Percentiles rank a stretch among this genome's conserved stretches.
Conservation (phyloP, 2,329 filamentous ascomycete genomes). For the Ophiostoma sp. region DNA sequence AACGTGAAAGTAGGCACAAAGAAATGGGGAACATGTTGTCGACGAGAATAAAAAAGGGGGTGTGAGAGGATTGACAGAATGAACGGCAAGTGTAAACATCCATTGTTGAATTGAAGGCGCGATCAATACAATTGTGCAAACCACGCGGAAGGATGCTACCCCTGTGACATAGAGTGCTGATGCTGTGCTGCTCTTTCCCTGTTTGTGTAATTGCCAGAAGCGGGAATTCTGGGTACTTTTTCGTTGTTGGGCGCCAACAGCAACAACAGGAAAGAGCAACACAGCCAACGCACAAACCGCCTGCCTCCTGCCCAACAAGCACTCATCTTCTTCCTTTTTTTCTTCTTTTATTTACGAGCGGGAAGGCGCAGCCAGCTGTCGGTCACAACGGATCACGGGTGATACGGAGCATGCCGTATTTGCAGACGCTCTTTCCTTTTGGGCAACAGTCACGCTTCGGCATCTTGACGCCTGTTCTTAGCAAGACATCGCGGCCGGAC, state of each 20-base stretch:
- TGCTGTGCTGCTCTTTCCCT: not conserved
- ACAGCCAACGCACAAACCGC: not conserved
- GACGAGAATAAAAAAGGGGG: not conserved
- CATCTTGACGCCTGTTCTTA: not conserved
- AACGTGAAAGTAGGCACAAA: not conserved
- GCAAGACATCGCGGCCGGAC: not conserved
- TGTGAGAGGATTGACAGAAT: not conserved
- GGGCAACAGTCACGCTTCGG: not conserved
- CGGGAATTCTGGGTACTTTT: not conserved
- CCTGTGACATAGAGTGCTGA: not conserved
- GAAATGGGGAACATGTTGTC: not conserved
- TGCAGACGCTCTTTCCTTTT: not conserved
- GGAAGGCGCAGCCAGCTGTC: conserved; percentile 7
- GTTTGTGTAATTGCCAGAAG: conserved; percentile 13
- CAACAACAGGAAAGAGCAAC: not conserved
- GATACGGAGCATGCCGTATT: not conserved
- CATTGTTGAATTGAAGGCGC: not conserved
- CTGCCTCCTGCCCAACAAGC: conserved; percentile 7
- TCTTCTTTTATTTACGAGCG: not conserved
- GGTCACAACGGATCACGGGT: not conserved
- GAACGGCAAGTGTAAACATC: conserved; percentile 9
- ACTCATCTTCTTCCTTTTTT: not conserved
- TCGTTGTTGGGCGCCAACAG: conserved; percentile 11
- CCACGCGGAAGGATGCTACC: conserved; percentile 13
- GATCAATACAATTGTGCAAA: not conserved